A percentile compares a stretch with the other conserved stretches of the same genome.
These are phyloP conservation scores for Hamigera avellanea DNA, from an alignment of 495 filamentous ascomycete species.

Conservation along the genomic window DNA sequence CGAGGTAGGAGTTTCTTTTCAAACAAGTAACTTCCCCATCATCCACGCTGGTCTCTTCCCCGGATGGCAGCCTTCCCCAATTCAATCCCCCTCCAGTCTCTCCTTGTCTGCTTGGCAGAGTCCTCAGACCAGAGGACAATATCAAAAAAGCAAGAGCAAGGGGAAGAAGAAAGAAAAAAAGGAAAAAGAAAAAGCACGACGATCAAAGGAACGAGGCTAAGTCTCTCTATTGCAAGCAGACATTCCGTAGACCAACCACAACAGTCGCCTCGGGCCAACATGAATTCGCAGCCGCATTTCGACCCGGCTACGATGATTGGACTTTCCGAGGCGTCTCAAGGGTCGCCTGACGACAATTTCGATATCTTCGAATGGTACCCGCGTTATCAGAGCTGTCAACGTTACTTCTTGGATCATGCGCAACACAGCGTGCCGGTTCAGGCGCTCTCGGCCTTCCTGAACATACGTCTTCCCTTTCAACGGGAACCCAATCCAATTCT, in stretches of 20 bases:
- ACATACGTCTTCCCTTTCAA: slow-evolving; percentile 54
- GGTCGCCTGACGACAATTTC: slow-evolving; percentile 30
- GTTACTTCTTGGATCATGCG: slow-evolving; percentile 86
- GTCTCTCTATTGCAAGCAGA: background rate
- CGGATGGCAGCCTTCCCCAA: background rate
- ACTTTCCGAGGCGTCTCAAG: slow-evolving; percentile 23
- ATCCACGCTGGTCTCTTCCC: too few species aligned
- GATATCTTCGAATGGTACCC: slow-evolving; percentile 94
- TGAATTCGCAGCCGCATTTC: slow-evolving; percentile 26
- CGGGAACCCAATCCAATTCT: slow-evolving; percentile 24
- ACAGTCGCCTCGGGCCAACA: slow-evolving; percentile 3
- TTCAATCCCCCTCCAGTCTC: slow-evolving; percentile 6
- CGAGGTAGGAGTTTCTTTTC: slow-evolving; percentile 29
- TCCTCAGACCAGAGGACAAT: background rate
- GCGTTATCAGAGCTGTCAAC: slow-evolving; percentile 80
- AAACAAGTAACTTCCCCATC: slow-evolving; percentile 23
- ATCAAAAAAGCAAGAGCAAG: background rate
- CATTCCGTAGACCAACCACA: background rate
- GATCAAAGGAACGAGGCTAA: too few species aligned
- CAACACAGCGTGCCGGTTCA: slow-evolving; percentile 77
- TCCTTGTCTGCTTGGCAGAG: slow-evolving; percentile 1
- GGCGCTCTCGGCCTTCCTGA: slow-evolving; percentile 83
- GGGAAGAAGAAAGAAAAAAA: background rate
- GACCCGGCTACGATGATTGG: slow-evolving; percentile 31
- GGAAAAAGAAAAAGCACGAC: too few species aligned